Base-by-base conservation (phyloP, 306 rosid genomes). In the Trichosanthes truncata region DNA sequence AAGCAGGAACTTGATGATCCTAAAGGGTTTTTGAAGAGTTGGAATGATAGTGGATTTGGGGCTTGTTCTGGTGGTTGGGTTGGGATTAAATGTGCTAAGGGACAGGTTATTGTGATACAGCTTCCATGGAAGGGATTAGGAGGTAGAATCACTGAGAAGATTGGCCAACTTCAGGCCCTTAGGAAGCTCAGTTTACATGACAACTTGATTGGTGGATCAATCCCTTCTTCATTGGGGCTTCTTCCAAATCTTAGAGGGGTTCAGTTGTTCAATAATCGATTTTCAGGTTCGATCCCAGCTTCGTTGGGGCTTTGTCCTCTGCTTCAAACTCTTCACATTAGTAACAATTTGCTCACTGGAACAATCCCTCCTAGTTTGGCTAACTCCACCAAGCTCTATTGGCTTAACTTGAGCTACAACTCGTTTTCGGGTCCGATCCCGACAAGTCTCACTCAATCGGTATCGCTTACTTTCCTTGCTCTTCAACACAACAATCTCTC, bases 81-180 rank as follows among this genome's bases (percentile, higher is more conserved):
- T 69, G 98, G 98, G 23, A 92, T 94, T 79, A 94, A 94, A 82
- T 94, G 98, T 84, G 96, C 97, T 25, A 92, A 92, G 82, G 98
- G 98, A 68, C 93, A 90, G 75, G 98, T 94, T 10, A 94, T 94
- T 84, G 97, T 92, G 7, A 86, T 94, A 48, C 91, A 94, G 84
- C 97, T 94, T 82, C 98, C 97, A 15, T 94, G 97, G 97, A 92
- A 87, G 78, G 93, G 93, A 23, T 80, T 93, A 11, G 82, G 88
- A 14, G 98, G 98, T 0, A 81, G 75, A 49, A 88, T 93, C 86
- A 82, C 98, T 0, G 87, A 89, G 23, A 92, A 82, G 73, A 92
- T 93, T 7, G 93, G 97, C 8, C 96, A 89, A 61, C 93, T 94
- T 78, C 88, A 84, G 25, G 97, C 89, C 6, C 91, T 94, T 11